Evolutionary conservation across 2,329 filamentous ascomycete genomes (phyloP), one percentile per base, ranked within the genome.

Genomic region (Aspergillus sergii): DNA sequence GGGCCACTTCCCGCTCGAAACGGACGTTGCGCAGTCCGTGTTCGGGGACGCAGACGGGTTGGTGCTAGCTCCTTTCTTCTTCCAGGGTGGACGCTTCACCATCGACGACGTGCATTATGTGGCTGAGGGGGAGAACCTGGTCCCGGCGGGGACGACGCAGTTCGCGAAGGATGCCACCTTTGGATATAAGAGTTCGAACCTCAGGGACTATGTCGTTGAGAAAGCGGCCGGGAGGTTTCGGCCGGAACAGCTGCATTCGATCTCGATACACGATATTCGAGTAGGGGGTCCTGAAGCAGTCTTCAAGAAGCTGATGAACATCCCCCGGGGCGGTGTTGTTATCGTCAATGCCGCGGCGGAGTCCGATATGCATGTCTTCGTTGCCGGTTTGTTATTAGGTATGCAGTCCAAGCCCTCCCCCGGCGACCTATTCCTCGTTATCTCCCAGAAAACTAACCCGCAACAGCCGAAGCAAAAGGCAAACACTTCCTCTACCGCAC

Each of bases 101-200:
- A 85, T 88, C 16, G 70, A 83, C 32, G 83, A 88, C 68, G 79
- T 87, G 1, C 85, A 88, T 69, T 88, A 88, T 62, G 85, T 88
- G 9, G 80, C 81, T 1, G 85, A 87, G 51, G 81, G 81, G 0
- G 80, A 82, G 0, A 56, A 62, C 0, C 67, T 86, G 2, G 80
- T 86, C 0, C 84, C 86, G 0, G 84, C 85, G 0, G 82, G 80
- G 0, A 75, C 81, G 36, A 88, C 85, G 0, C 85, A 83, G 0
- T 88, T 88, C 62, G 85, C 86, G 0, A 80, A 79, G 32, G 86
- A 88, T 64, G 85, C 84, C 0, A 84, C 84, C 0, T 88, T 88
- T 69, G 85, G 86, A 0, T 88, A 86, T 64, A 80, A 77, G 61
- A 84, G 79, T 58, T 87, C 85, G 0, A 83, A 86, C 65, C 68